Evolutionary conservation across 2,329 filamentous ascomycete species (phyloP), one percentile per base, ranked within the genome.

Genomic region (Paraconiothyrium sp.): DNA sequence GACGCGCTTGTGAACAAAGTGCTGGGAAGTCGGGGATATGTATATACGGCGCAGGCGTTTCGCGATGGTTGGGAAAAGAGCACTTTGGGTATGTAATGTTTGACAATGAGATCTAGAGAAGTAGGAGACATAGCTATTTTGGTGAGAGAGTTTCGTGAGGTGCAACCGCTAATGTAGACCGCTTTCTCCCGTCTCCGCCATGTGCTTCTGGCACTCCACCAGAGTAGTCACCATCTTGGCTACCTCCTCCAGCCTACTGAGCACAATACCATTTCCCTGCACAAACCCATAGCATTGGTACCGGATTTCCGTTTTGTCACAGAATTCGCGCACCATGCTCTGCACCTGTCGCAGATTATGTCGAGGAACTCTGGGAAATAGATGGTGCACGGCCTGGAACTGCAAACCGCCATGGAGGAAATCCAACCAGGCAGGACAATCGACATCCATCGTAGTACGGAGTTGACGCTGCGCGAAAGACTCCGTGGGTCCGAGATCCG

Each of bases 401-500:
- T 97, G 93, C 64, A 97, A 82, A 4, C 93, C 93, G 24, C 93
- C 93, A 70, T 97, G 93, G 78, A 97, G 87, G 75, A 93, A 97
- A 75, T 97, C 93, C 13, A 97, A 84, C 93, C 93, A 97, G 13
- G 86, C 84, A 0, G 93, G 92, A 73, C 93, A 97, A 75, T 95
- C 92, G 24, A 97, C 89, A 66, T 97, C 93, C 93, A 97, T 97
- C 13, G 93, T 97, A 0, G 93, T 97, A 68, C 94, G 89, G 49
- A 97, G 84, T 90, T 96, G 95, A 77, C 90, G 92, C 79, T 97
- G 93, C 0, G 93, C 89, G 77, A 97, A 97, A 0, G 92, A 95
- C 76, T 97, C 93, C 55, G 89, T 84, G 1, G 91, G 88, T 0
- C 94, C 94, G 13, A 97, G 84, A 71, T 97, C 92, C 11, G 92